Conservation (phyloP, 345 rosid genomes). For the Cardiospermum halicacabum region DNA sequence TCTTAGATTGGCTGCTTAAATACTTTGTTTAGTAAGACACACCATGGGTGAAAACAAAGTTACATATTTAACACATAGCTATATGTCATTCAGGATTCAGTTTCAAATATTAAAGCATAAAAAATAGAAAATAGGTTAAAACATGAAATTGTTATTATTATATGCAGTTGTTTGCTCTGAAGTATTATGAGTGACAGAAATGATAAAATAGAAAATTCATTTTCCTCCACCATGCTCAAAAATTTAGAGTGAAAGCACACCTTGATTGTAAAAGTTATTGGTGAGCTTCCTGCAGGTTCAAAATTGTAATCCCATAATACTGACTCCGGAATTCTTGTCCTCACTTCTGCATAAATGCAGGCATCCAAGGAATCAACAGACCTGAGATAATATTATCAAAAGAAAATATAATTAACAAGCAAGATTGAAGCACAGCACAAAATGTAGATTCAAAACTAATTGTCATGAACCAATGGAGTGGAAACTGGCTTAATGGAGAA, state of each 20-base stretch:
- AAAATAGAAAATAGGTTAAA: not conserved
- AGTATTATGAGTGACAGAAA: not conserved
- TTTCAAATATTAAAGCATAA: not conserved
- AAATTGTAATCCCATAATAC: slow-evolving; percentile 81
- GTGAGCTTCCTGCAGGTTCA: slow-evolving; percentile 72
- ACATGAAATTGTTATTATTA: not conserved
- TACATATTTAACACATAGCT: not conserved
- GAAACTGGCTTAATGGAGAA: not conserved
- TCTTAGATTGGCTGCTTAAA: not conserved
- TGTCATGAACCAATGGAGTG: not conserved
- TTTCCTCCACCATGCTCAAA: not conserved
- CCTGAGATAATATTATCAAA: slow-evolving; percentile 30
- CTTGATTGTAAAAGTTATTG: slow-evolving; percentile 76
- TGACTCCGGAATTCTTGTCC: slow-evolving; percentile 79
- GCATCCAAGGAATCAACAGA: slow-evolving; percentile 69
- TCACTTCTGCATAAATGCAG: slow-evolving; percentile 82
- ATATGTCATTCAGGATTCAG: not conserved
- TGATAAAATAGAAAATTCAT: not conserved
- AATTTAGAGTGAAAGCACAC: slow-evolving; percentile 21
- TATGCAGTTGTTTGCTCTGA: not conserved
- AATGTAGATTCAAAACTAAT: slow-evolving; percentile 3
- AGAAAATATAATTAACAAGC: not conserved
- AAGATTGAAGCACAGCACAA: not conserved
- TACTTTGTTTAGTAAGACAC: not conserved
- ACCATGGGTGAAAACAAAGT: not conserved